Percentiles rank a stretch among this genome's conserved stretches.
phyloP scores from a whole-genome alignment of 345 rosid species.

The Psidium guajava region DNA sequence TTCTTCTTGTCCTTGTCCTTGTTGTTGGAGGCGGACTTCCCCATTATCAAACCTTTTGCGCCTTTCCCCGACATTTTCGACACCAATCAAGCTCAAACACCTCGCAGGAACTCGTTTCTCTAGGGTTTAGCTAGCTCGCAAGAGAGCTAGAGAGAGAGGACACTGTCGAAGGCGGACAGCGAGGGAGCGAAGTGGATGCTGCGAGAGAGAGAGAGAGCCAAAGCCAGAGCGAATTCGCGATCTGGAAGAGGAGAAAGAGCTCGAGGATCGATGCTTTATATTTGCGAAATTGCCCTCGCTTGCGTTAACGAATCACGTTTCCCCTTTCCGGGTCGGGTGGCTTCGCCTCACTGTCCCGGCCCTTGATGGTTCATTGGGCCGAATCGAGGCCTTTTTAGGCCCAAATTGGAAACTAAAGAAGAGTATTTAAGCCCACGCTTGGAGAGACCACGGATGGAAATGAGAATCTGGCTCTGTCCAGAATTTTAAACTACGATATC shows the following conservation, averaged over 20 bases:
- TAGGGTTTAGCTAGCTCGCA: neutral
- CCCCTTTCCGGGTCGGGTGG: neutral
- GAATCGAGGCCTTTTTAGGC: neutral
- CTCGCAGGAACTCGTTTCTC: neutral
- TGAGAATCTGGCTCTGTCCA: no score
- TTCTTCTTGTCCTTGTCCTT: conserved; percentile 76
- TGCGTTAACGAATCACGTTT: neutral
- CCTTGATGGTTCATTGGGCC: neutral
- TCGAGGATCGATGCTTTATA: neutral
- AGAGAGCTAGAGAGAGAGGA: neutral
- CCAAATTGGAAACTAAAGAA: neutral
- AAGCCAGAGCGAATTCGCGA: neutral
- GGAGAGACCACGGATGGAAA: neutral
- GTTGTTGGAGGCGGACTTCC: conserved; percentile 38
- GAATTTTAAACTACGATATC: neutral
- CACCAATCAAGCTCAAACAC: neutral
- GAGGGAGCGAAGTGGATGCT: neutral
- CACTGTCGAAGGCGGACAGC: neutral
- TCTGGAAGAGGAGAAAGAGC: neutral
- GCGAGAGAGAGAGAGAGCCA: neutral
- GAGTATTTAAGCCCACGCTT: neutral
- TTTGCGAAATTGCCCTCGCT: neutral
- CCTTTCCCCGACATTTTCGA: conserved; percentile 76
- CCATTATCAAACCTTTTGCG: conserved; percentile 65
- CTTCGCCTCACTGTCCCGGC: no score